Conservation (phyloP, 1,284 basidiomycete genomes). For the Xerocomus nothofagi region DNA sequence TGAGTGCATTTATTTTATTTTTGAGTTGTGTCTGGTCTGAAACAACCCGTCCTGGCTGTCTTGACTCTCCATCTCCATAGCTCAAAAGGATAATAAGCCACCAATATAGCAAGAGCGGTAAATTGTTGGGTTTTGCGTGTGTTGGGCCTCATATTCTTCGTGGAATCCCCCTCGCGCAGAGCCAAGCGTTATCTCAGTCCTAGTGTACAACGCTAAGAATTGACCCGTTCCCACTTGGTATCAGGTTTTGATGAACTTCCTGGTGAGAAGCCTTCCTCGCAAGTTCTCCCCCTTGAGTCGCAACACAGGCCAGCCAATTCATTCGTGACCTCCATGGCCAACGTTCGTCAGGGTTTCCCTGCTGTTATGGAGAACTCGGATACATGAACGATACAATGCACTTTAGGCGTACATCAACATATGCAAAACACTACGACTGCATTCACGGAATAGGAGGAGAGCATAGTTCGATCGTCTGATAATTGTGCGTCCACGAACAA, state of each 20-base stretch:
- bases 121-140: background rate
- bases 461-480: background rate
- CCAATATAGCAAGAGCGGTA: conserved; percentile 32
- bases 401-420: background rate
- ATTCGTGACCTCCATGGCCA: too few relatives aligned
- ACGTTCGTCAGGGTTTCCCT: background rate
- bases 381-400: background rate
- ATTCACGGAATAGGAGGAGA: background rate
- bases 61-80: conserved; percentile 1
- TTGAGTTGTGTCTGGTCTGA: background rate
- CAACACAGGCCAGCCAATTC: background rate
- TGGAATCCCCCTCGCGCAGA: background rate
- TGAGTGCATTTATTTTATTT: conserved; percentile 38
- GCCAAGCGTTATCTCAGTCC: background rate
- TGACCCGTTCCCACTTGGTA: background rate
- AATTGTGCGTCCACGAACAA: too few relatives aligned
- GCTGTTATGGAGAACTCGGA: background rate
- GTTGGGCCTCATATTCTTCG: background rate
- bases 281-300: background rate
- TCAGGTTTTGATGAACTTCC: background rate
- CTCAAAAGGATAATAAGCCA: conserved; percentile 64
- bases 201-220: background rate
- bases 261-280: background rate
- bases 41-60: background rate
- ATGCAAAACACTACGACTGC: background rate